These are phyloP conservation scores for Russula olivacea DNA, from an alignment of 768 basidiomycete species.

Conservation along the genomic window DNA sequence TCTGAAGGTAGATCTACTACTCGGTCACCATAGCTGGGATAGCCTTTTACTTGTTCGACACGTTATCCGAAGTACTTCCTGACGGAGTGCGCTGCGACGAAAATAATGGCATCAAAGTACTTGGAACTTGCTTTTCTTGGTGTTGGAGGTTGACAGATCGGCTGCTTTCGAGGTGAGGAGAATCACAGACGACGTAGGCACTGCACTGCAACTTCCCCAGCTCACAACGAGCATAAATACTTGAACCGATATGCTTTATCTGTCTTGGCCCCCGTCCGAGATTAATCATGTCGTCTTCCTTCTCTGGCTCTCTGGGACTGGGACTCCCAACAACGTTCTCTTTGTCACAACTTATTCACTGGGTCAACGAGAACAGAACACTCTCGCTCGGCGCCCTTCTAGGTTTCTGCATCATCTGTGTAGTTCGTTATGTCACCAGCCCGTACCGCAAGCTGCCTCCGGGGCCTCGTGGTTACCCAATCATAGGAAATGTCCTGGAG, in stretches of 20 bases:
- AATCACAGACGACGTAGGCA: too few relatives aligned
- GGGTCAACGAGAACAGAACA: slow-evolving; percentile 9
- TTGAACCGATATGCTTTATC: background rate
- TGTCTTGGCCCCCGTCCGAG: background rate
- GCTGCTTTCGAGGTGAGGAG: background rate
- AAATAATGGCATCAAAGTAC: too few relatives aligned
- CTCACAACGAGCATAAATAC: background rate
- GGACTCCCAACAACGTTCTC: background rate
- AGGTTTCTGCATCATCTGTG: background rate
- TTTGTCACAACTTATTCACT: background rate
- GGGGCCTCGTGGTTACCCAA: slow-evolving; percentile 19
- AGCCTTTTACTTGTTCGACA: too few relatives aligned
- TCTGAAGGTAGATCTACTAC: too few relatives aligned
- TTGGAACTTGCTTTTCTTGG: too few relatives aligned
- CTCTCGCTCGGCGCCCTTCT: slow-evolving; percentile 17
- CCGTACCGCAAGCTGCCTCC: slow-evolving; percentile 20
- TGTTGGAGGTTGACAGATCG: background rate
- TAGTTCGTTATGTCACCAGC: slow-evolving; percentile 9
- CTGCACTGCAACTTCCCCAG: background rate
- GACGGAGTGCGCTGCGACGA: too few relatives aligned
- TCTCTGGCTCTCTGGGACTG: background rate
- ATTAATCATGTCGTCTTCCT: background rate
- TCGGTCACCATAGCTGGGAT: too few relatives aligned
- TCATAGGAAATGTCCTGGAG: slow-evolving; percentile 20
- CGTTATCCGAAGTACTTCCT: too few relatives aligned